Conservation (phyloP, 2,329 filamentous ascomycete genomes). For the Diplodia mutila region DNA sequence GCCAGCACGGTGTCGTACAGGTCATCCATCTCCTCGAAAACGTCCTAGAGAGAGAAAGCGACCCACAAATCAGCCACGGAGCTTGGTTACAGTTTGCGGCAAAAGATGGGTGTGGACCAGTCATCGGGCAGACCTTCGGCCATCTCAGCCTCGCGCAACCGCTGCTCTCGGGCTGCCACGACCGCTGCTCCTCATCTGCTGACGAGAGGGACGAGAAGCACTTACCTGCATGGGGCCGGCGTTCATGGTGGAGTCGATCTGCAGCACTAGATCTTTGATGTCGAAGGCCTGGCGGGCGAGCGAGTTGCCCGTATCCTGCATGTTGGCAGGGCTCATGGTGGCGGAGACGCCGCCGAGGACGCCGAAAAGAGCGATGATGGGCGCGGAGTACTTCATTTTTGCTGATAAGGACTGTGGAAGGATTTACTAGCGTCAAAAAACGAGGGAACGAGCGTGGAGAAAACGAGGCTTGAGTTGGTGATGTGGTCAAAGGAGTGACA, state of each 20-base stretch:
- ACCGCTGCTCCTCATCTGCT: too few species aligned
- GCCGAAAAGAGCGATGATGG: slow-evolving; percentile 16
- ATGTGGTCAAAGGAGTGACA: slow-evolving; percentile 13
- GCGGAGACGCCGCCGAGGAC: slow-evolving; percentile 17
- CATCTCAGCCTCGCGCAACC: not conserved
- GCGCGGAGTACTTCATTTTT: slow-evolving; percentile 11
- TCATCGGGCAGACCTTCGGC: not conserved
- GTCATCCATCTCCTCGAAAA: slow-evolving; percentile 26
- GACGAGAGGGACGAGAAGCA: too few species aligned
- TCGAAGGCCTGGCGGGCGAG: slow-evolving; percentile 26
- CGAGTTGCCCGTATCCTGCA: slow-evolving; percentile 22
- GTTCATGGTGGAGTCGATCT: slow-evolving; percentile 24
- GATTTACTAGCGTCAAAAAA: slow-evolving; percentile 1
- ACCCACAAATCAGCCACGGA: not conserved
- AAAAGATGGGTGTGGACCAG: too few species aligned
- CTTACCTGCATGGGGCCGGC: slow-evolving; percentile 22
- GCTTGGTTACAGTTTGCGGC: too few species aligned
- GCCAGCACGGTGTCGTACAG: slow-evolving; percentile 24
- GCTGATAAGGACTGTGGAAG: slow-evolving; percentile 4
- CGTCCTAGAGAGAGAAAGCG: slow-evolving; percentile 9
- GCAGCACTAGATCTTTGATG: slow-evolving; percentile 25
- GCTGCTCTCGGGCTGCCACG: too few species aligned
- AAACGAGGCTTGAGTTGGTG: too few species aligned
- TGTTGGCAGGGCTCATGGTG: slow-evolving; percentile 21
- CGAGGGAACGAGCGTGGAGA: slow-evolving; percentile 2